Base-by-base conservation (phyloP, 768 basidiomycete genomes). In the Lyophyllum atratum region DNA sequence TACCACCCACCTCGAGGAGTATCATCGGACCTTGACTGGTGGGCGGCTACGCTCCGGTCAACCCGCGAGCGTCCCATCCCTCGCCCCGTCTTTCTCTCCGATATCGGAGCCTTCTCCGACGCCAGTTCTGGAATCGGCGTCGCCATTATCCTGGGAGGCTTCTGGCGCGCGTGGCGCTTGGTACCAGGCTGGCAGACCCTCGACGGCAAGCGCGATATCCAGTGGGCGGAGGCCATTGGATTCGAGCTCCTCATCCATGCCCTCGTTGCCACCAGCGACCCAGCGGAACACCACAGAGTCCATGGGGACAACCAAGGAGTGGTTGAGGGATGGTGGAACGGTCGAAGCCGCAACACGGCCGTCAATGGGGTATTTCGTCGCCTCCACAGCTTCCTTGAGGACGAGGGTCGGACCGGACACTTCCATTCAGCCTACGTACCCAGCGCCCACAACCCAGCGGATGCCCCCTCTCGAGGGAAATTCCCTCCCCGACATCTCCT, bases 151-250 rank as follows among this genome's bases (percentile, higher is more conserved):
- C 56, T 74, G 15, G 28, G 56, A 0, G 39, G 53, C n/a, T 12
- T 12, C 0, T 75, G 72, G 74, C 1, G 60, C 1, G 69, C 72
- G 0, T 74, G 69, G n/a, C n/a, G n/a, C n/a, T n/a, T 75, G 17
- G 8, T 62, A 6, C 67, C 61, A 1, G 66, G 64, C 0, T 76
- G 73, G 74, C 2, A 63, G 3, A 22, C 43, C 1, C n/a, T n/a
- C n/a, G n/a, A n/a, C n/a, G 55, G 64, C n/a, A 28, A 61, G 4
- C 31, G 65, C 0, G 72, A 78, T 58, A 81, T 80, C 44, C 60
- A 61, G 0, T 81, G 78, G 77, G 76, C 77, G 0, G 74, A 81
- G 52, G 72, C 70, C 0, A 53, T 77, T 6, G 71, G 70, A 0
- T 71, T 80, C 53, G 68, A 78, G 31, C 59, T 78, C 12, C 70